These are phyloP conservation scores for Arthroderma uncinatum DNA, from an alignment of 2,329 filamentous ascomycete genomes.

Conservation along the genomic window DNA sequence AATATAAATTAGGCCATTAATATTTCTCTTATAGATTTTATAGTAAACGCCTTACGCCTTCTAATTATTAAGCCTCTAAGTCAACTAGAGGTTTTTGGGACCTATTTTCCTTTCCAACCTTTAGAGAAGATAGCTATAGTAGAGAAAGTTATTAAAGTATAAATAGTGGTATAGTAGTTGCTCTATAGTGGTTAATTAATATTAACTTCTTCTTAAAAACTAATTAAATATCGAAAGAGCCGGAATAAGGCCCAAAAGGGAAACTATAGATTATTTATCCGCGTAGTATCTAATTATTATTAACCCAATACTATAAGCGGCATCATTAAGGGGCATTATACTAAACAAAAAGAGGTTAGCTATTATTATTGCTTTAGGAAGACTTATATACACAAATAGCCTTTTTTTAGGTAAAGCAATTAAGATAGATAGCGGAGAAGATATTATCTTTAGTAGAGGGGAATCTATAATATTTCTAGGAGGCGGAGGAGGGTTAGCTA, in stretches of 20 bases:
- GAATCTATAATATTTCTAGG: constrained; percentile 2
- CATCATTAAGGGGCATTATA: background rate
- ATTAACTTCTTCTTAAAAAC: background rate
- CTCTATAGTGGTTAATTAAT: background rate
- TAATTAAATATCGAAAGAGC: background rate
- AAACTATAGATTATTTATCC: background rate
- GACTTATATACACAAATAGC: background rate
- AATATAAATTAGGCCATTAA: too few relatives aligned
- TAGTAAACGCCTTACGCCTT: too few relatives aligned
- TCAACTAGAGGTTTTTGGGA: background rate
- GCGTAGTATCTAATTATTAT: background rate
- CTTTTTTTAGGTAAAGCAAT: background rate
- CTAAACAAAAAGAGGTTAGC: background rate
- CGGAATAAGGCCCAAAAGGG: background rate
- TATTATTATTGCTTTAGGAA: background rate
- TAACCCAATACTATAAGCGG: background rate
- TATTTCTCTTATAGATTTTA: too few relatives aligned
- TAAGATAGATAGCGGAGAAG: background rate
- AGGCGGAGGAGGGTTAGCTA: background rate
- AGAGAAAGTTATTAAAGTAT: background rate
- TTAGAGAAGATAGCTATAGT: background rate
- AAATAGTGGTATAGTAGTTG: background rate
- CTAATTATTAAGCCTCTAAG: too few relatives aligned
- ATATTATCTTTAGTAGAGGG: background rate
- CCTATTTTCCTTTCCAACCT: background rate